A percentile compares a stretch with the other conserved stretches of the same genome.
phyloP scores from a whole-genome alignment of 495 filamentous ascomycete genomes.

The Penicillium simplicissimum region DNA sequence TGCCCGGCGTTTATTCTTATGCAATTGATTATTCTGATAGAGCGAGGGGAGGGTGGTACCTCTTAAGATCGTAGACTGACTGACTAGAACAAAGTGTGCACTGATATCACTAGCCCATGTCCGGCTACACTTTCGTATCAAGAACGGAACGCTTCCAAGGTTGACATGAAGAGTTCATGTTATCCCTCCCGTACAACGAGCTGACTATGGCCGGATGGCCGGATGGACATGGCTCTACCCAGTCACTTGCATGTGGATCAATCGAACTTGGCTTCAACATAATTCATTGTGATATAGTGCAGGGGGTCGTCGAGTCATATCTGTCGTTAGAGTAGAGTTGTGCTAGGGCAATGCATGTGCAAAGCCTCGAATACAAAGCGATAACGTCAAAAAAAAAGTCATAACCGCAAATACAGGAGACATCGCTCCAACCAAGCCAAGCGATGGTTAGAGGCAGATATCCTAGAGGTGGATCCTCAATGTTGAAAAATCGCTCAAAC shows the following conservation, averaged over 20 bases:
- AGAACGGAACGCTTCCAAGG: background rate
- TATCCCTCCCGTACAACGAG: no score
- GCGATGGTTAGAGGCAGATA: background rate
- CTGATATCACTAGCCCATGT: background rate
- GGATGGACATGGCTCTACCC: no score
- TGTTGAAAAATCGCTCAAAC: background rate
- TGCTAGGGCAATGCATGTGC: background rate
- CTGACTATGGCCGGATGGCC: no score
- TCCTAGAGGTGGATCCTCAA: background rate
- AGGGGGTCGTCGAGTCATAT: slow-evolving; percentile 20
- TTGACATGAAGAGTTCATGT: no score
- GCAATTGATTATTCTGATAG: background rate
- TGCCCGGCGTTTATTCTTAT: background rate
- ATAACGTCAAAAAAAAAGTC: background rate
- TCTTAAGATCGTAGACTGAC: no score
- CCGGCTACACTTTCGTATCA: background rate
- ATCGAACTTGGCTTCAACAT: background rate
- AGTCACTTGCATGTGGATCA: background rate
- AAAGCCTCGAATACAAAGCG: background rate
- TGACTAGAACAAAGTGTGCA: no score
- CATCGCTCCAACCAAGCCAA: slow-evolving; percentile 6
- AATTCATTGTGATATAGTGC: slow-evolving; percentile 5
- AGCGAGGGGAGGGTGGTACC: no score
- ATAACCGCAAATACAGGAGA: slow-evolving; percentile 1
- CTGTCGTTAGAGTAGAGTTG: slow-evolving; percentile 21